These are phyloP conservation scores for Erythrobasidium hasegawianum DNA, from an alignment of 1,284 basidiomycete genomes.

Conservation along the genomic window DNA sequence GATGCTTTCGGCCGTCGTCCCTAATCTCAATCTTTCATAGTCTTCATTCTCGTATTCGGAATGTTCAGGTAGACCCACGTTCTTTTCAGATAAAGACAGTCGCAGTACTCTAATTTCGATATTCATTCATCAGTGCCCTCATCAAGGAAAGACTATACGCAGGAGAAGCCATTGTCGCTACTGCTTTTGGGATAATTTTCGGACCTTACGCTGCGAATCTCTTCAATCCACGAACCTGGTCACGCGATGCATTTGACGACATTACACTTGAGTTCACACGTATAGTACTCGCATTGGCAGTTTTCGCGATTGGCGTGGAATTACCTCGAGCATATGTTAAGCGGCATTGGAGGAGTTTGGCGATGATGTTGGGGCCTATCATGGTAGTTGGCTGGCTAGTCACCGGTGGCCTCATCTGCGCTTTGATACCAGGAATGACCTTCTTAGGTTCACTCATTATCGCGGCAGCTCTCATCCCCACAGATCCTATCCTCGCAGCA, in stretches of 20 bases:
- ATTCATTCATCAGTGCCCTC: slow-evolving; percentile 51
- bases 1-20: not conserved
- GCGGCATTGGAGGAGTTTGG: slow-evolving; percentile 46
- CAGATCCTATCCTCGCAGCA: slow-evolving; percentile 69
- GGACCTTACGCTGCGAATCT: slow-evolving; percentile 77
- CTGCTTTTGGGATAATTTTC: slow-evolving; percentile 88
- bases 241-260: slow-evolving; percentile 50
- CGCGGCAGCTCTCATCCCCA: slow-evolving; percentile 91
- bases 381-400: slow-evolving; percentile 47
- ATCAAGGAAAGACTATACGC: slow-evolving; percentile 91
- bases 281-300: slow-evolving; percentile 93
- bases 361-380: slow-evolving; percentile 47
- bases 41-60: slow-evolving; percentile 56
- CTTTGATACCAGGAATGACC: slow-evolving; percentile 75
- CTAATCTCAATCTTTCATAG: slow-evolving; percentile 3
- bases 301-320: slow-evolving; percentile 95
- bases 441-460: slow-evolving; percentile 84
- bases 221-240: slow-evolving; percentile 84
- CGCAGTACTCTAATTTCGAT: not conserved
- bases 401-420: slow-evolving; percentile 67
- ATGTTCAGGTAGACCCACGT: slow-evolving; percentile 37
- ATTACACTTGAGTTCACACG: slow-evolving; percentile 72
- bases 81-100: not conserved
- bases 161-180: slow-evolving; percentile 94
- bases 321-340: slow-evolving; percentile 58